Evolutionary conservation across 2,329 filamentous ascomycete genomes (phyloP), one percentile per base, ranked within the genome.

Genomic region (Alternaria sp.): DNA sequence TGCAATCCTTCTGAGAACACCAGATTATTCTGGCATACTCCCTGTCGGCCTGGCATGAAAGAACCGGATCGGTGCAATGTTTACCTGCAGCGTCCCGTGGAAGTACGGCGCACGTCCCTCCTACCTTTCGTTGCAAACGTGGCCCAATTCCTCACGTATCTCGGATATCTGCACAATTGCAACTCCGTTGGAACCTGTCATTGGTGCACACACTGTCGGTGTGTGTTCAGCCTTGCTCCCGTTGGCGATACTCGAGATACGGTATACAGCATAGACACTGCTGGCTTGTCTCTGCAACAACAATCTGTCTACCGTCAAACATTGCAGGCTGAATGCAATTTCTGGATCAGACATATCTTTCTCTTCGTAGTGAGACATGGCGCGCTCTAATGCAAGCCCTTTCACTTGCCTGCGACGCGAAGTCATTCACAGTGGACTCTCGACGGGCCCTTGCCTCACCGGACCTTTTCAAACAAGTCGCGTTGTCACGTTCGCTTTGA

Each of bases 61-160:
- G 54, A 67, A 40, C 59, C 71, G 70, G 75, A 73, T 74, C 67
- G 63, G 66, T 68, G 70, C 32, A 59, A 40, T 73, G 65, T 71
- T 71, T 69, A 68, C 59, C 65, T 80, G 76, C 73, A 75, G 63
- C 67, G 52, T 67, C 30, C 77, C 77, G 75, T 55, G 26, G 61
- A 28, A 52, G 70, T 59, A 77, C 74, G 74, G 61, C 68, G 74
- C 74, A 77, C 74, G 72, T 69, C 63, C 74, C 62, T 32, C 49
- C 65, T 69, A 56, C 67, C 67, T 69, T 57, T 62, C 57, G 47
- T 62, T 66, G 70, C 75, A 79, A 79, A 79, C 77, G 75, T 78
- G 76, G 73, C 68, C 59, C 64, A 52, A 62, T 66, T 67, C 67
- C 66, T 61, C 67, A 58, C 56, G 43, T 47, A 64, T 59, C 58